These are phyloP conservation scores for Spencermartinsiella ligniputridi DNA, from an alignment of 1,139 yeast genomes.

Conservation along the genomic window DNA sequence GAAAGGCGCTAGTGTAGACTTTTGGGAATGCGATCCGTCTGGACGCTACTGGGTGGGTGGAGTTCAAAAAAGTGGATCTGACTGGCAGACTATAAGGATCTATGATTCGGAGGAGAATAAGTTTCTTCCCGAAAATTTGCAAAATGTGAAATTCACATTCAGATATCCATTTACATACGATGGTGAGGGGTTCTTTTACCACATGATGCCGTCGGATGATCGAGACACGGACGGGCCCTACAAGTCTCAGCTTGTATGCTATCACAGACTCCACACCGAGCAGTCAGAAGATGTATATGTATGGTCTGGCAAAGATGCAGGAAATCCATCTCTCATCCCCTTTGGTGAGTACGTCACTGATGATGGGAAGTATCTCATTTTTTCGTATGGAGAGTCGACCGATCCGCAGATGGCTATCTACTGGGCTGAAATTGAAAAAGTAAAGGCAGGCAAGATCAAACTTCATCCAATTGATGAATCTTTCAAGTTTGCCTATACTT, in stretches of 20 bases:
- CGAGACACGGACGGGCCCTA: constrained; percentile 8
- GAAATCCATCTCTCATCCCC: constrained; percentile 6
- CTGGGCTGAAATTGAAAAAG: constrained; percentile 4
- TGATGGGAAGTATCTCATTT: constrained; percentile 7
- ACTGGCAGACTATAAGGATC: constrained; percentile 7
- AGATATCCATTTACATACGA: constrained; percentile 6
- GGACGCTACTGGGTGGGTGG: constrained; percentile 10
- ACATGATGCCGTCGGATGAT: constrained; percentile 4
- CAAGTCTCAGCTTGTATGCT: constrained; percentile 3
- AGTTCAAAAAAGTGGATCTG: constrained; percentile 9
- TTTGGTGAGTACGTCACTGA: constrained; percentile 4
- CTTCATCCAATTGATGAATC: constrained; percentile 4
- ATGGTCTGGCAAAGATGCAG: constrained; percentile 7
- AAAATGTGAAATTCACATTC: constrained; percentile 8
- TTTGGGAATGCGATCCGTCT: constrained; percentile 9
- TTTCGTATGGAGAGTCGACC: constrained; percentile 2
- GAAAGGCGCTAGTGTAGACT: constrained; percentile 6
- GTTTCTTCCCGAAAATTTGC: constrained; percentile 5
- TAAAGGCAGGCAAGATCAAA: neutral
- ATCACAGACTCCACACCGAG: constrained; percentile 5
- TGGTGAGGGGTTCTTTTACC: constrained; percentile 8
- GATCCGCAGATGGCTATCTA: constrained; percentile 2
- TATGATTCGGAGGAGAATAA: constrained; percentile 3
- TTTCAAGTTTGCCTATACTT: neutral
- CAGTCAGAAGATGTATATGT: constrained; percentile 7